Percentiles rank a stretch among this genome's conserved stretches.
Evolutionary conservation across 1,139 yeast species (phyloP).

Genomic region (Chernovozyma sophiae-reginae): DNA sequence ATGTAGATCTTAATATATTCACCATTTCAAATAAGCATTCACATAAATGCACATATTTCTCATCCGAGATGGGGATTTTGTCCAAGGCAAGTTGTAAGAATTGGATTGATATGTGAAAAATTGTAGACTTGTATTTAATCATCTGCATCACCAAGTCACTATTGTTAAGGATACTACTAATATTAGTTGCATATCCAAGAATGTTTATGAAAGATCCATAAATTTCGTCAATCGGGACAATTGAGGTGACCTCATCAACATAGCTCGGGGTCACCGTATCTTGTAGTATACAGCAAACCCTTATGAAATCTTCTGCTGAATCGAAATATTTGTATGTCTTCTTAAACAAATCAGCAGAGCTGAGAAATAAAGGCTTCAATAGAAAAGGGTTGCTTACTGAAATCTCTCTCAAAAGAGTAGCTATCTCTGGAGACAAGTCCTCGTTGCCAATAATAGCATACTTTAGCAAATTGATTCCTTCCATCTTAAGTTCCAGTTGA

Average conservation of each 20-base stretch:
- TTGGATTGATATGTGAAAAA: slow-evolving; percentile 26
- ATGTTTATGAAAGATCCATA: slow-evolving; percentile 26
- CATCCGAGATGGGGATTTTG: slow-evolving; percentile 32
- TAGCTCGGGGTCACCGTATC: slow-evolving; percentile 20
- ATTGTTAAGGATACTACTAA: slow-evolving; percentile 28
- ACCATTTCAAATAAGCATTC: slow-evolving; percentile 31
- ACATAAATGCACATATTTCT: slow-evolving; percentile 25
- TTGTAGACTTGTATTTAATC: slow-evolving; percentile 27
- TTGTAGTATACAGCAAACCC: slow-evolving; percentile 29
- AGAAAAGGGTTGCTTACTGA: slow-evolving; percentile 27
- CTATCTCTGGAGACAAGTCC: slow-evolving; percentile 24
- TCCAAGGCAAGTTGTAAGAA: slow-evolving; percentile 25
- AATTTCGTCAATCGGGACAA: slow-evolving; percentile 25
- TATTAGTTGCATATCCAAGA: slow-evolving; percentile 28
- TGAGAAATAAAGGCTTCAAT: slow-evolving; percentile 27
- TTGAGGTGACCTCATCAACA: slow-evolving; percentile 20
- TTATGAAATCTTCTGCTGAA: slow-evolving; percentile 28
- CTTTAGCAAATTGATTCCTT: slow-evolving; percentile 36
- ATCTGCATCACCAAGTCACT: slow-evolving; percentile 34
- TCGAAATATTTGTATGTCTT: slow-evolving; percentile 23
- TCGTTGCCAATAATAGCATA: slow-evolving; percentile 40
- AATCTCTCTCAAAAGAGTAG: slow-evolving; percentile 19
- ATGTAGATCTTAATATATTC: slow-evolving; percentile 30
- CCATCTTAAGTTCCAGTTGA: slow-evolving; percentile 23
- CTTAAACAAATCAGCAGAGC: slow-evolving; percentile 23